Conservation (phyloP, 176 grass and related monocot genomes). For the Dactylis glomerata region DNA sequence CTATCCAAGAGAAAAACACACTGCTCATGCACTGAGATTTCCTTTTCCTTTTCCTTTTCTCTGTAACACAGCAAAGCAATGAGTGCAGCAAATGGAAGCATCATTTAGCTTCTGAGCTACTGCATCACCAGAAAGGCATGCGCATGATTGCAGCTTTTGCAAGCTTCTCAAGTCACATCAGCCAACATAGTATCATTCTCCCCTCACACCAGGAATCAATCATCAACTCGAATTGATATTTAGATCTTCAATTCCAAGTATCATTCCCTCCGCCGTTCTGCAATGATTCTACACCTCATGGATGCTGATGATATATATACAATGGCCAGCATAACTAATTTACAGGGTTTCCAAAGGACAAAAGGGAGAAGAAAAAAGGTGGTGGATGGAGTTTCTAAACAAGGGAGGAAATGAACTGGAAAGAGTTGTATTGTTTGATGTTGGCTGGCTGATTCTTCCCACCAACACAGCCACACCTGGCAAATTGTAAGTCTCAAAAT, state of each 20-base stretch:
- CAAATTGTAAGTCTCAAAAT: constrained; percentile 58
- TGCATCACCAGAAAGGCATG: constrained; percentile 9
- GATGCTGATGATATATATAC: constrained; percentile 2
- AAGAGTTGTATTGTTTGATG: constrained; percentile 31
- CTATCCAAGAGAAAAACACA: constrained; percentile 13
- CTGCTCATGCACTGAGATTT: not conserved
- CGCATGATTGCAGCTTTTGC: constrained; percentile 42
- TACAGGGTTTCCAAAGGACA: constrained; percentile 22
- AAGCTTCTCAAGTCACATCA: constrained; percentile 47
- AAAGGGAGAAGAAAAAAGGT: constrained; percentile 5
- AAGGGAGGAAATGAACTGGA: not conserved
- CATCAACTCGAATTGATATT: constrained; percentile 17
- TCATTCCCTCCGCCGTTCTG: constrained; percentile 29
- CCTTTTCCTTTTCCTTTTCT: not conserved
- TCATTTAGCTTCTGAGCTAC: constrained; percentile 52
- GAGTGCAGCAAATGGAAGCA: constrained; percentile 44
- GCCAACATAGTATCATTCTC: not conserved
- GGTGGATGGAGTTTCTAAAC: not conserved
- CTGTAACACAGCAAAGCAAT: constrained; percentile 21
- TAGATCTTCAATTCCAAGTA: constrained; percentile 34
- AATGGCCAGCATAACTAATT: not conserved
- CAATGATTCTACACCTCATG: constrained; percentile 47
- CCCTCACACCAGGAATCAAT: constrained; percentile 2
- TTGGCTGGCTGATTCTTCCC: constrained; percentile 27
- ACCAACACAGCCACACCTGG: not conserved